Evolutionary conservation across 129 eudicot species (phyloP).

Genomic region (Artemisia argyi): DNA sequence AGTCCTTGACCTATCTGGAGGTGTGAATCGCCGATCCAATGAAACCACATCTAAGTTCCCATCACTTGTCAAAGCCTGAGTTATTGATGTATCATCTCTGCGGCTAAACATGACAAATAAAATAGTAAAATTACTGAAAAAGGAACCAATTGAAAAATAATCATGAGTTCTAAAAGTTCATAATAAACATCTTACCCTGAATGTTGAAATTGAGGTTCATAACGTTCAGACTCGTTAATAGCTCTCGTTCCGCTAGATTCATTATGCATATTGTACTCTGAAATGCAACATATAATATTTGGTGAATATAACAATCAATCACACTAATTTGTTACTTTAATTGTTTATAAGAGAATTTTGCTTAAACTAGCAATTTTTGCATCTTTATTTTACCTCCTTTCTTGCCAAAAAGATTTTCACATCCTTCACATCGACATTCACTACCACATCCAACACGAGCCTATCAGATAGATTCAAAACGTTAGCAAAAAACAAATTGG

Average conservation of each 20-base stretch:
- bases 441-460: slow-evolving; percentile 69
- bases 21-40: slow-evolving; percentile 33
- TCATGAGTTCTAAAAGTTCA: not conserved
- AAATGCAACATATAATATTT: not conserved
- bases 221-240: not conserved
- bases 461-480: slow-evolving; percentile 19
- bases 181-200: slow-evolving; percentile 45
- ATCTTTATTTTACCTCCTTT: slow-evolving; percentile 52
- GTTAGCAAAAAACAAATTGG: too few species aligned
- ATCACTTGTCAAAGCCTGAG: not conserved
- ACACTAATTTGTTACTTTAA: not conserved
- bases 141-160: not conserved
- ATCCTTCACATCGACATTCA: slow-evolving; percentile 86
- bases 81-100: not conserved
- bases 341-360: not conserved
- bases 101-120: not conserved
- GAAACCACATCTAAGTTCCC: slow-evolving; percentile 24
- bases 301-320: slow-evolving; percentile 1
- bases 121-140: not conserved
- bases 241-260: slow-evolving; percentile 8
- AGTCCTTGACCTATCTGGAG: slow-evolving; percentile 11
- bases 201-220: slow-evolving; percentile 17
- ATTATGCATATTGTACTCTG: slow-evolving; percentile 20
- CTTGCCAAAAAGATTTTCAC: slow-evolving; percentile 59
- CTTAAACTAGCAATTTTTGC: not conserved